These are phyloP conservation scores for Suillus occidentalis DNA, from an alignment of 768 basidiomycete genomes.

Conservation along the genomic window DNA sequence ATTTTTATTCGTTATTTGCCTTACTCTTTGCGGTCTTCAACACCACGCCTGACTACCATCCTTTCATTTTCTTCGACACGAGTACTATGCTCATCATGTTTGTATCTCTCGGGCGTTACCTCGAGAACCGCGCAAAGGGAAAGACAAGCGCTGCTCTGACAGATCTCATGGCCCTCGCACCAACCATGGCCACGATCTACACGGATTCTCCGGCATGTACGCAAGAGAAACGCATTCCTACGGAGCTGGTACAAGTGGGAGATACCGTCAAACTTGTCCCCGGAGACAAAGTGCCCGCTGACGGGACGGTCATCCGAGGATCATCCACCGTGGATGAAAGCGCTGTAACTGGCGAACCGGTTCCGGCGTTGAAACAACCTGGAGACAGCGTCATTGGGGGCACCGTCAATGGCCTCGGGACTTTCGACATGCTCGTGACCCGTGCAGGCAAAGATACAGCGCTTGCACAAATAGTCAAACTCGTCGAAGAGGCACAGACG, in stretches of 20 bases:
- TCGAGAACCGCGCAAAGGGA: constrained; percentile 97
- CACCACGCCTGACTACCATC: constrained; percentile 65
- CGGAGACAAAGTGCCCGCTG: constrained; percentile 95
- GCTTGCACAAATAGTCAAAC: constrained; percentile 90
- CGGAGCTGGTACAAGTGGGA: constrained; percentile 92
- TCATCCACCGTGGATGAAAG: constrained; percentile 92
- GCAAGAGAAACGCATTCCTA: constrained; percentile 87
- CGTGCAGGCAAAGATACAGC: constrained; percentile 97
- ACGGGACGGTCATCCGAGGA: constrained; percentile 86
- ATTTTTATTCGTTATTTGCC: constrained; percentile 79
- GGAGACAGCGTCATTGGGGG: constrained; percentile 93
- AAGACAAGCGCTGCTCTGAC: constrained; percentile 96
- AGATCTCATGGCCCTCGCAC: constrained; percentile 93
- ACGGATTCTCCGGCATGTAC: constrained; percentile 79
- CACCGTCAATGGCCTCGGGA: constrained; percentile 95
- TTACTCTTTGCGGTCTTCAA: constrained; percentile 69
- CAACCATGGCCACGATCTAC: constrained; percentile 95
- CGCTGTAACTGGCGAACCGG: constrained; percentile 92
- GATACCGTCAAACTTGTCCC: constrained; percentile 94
- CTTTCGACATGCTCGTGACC: constrained; percentile 94
- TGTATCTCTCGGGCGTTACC: constrained; percentile 90
- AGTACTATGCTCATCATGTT: constrained; percentile 99
- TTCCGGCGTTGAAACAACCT: constrained; percentile 80
- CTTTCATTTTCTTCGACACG: constrained; percentile 95
- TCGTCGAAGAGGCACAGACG: constrained; percentile 98